phyloP scores from a whole-genome alignment of 306 rosid genomes.

The Vigna reflexopilosa region DNA sequence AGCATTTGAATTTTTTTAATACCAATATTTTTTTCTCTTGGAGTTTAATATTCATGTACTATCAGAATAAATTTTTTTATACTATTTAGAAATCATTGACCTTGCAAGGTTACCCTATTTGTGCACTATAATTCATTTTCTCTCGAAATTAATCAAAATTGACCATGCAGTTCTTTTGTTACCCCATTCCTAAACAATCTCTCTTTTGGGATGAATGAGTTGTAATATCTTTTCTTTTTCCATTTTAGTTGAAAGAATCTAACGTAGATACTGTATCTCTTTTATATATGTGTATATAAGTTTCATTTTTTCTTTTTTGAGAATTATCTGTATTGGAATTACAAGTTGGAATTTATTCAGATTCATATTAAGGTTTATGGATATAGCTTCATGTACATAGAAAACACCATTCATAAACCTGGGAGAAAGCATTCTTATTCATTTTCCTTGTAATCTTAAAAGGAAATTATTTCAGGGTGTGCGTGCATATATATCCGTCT shows the following conservation, averaged over 20 bases:
- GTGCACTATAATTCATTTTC: not conserved
- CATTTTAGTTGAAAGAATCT: not conserved
- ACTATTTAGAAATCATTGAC: not conserved
- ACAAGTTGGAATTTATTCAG: not conserved
- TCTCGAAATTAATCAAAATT: not conserved
- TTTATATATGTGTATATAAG: not conserved
- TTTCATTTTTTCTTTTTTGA: not conserved
- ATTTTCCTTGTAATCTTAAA: not conserved
- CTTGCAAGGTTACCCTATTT: not conserved
- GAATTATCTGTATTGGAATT: not conserved
- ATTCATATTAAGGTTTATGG: not conserved
- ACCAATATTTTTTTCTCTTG: not conserved
- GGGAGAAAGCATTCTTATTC: not conserved
- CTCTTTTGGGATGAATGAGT: slow-evolving; percentile 8
- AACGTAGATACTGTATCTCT: not conserved
- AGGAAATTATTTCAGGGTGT: not conserved
- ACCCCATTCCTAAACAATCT: slow-evolving; percentile 19
- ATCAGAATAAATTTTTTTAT: not conserved
- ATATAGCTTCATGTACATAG: not conserved
- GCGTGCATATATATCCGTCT: not conserved
- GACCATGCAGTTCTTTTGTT: not conserved
- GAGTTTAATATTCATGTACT: slow-evolving; percentile 9
- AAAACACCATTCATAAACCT: not conserved
- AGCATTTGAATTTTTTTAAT: not conserved
- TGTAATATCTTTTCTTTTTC: not conserved